phyloP scores from a whole-genome alignment of 306 rosid genomes.

The Vigna mungo region DNA sequence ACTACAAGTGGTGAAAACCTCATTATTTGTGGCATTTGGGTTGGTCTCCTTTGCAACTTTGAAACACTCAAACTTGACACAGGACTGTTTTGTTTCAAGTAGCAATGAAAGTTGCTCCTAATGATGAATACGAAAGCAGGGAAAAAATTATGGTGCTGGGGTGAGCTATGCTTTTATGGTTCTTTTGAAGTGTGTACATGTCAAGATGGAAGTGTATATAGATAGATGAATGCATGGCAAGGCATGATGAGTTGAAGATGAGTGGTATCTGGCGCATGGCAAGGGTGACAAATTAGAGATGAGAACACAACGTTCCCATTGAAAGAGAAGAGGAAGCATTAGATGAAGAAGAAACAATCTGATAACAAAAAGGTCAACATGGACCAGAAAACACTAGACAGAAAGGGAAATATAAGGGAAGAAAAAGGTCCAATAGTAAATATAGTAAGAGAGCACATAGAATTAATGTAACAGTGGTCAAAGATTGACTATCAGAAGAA shows the following conservation, averaged over 20 bases:
- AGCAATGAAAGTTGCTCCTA: background rate
- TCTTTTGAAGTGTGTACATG: slow-evolving; percentile 43
- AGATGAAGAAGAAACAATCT: slow-evolving; percentile 36
- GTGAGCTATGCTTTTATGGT: slow-evolving; percentile 37
- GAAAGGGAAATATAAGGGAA: slow-evolving; percentile 38
- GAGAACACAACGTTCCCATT: slow-evolving; percentile 32
- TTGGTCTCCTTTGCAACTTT: slow-evolving; percentile 1
- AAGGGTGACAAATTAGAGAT: slow-evolving; percentile 37
- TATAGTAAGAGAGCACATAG: background rate
- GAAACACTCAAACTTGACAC: slow-evolving; percentile 30
- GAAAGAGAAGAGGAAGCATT: slow-evolving; percentile 11
- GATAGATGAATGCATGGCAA: slow-evolving; percentile 42
- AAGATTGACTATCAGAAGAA: slow-evolving; percentile 22
- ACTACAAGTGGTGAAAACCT: slow-evolving; percentile 37
- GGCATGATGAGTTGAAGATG: slow-evolving; percentile 44
- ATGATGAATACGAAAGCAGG: slow-evolving; percentile 1
- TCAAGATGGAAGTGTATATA: background rate
- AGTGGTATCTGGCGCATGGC: slow-evolving; percentile 44
- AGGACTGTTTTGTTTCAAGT: slow-evolving; percentile 12
- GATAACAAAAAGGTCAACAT: slow-evolving; percentile 38
- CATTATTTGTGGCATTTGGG: slow-evolving; percentile 36
- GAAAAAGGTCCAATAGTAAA: background rate
- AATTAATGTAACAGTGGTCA: slow-evolving; percentile 34
- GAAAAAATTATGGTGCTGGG: slow-evolving; percentile 4
- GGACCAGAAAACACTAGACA: slow-evolving; percentile 37